These are phyloP conservation scores for Plasmodium blacklocki DNA, from an alignment of 169 alveolate genomes.

Conservation along the genomic window DNA sequence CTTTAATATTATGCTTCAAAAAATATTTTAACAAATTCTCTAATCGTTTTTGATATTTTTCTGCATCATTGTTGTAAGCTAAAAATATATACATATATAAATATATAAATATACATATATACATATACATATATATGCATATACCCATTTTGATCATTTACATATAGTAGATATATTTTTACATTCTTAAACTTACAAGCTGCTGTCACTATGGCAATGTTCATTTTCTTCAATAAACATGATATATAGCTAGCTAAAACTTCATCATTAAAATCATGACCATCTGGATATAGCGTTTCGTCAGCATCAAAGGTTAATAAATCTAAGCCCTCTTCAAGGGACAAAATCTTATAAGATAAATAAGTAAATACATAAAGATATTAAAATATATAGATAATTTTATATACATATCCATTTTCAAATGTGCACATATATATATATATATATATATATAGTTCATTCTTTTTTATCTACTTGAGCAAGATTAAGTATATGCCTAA, in stretches of 20 bases:
- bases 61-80: constrained; percentile 78
- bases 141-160: neutral
- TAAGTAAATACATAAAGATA: too few relatives aligned
- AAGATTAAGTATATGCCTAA: constrained; percentile 74
- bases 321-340: constrained; percentile 65
- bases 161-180: neutral
- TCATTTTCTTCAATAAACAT: constrained; percentile 56
- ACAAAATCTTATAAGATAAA: constrained; percentile 13
- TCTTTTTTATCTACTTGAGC: constrained; percentile 67
- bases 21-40: constrained; percentile 54
- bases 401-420: too few relatives aligned
- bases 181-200: constrained; percentile 60
- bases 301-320: constrained; percentile 80
- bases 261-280: constrained; percentile 67
- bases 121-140: constrained; percentile 7
- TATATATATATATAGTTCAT: neutral
- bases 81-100: constrained; percentile 3
- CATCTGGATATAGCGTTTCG: constrained; percentile 80
- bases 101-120: neutral
- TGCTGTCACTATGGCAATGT: constrained; percentile 80
- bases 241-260: constrained; percentile 59
- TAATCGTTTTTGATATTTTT: constrained; percentile 64
- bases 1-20: constrained; percentile 22
- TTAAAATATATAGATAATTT: too few relatives aligned
- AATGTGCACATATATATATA: too few relatives aligned